A percentile compares a stretch with the other conserved stretches of the same genome.
phyloP scores from a whole-genome alignment of 2,329 filamentous ascomycete genomes.

The Xylariaceae sp. region DNA sequence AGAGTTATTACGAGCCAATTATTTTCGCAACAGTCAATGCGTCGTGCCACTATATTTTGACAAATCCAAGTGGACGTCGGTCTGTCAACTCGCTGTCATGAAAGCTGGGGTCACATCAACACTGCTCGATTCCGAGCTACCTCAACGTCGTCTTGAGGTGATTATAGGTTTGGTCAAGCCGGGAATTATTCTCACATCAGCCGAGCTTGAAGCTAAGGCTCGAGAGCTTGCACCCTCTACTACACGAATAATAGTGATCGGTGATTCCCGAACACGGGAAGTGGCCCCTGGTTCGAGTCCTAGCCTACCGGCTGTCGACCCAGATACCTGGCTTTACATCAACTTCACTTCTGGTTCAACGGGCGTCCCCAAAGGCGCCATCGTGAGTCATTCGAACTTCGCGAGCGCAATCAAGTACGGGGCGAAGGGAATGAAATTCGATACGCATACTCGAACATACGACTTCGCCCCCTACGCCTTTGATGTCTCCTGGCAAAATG shows the following conservation, averaged over 20 bases:
- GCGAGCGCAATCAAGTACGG: background rate
- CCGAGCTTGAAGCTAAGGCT: background rate
- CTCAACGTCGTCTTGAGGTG: background rate
- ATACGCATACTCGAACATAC: background rate
- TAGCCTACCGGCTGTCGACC: background rate
- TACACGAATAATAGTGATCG: background rate
- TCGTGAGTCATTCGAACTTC: background rate
- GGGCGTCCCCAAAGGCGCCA: background rate
- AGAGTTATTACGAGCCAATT: background rate
- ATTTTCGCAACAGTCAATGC: background rate
- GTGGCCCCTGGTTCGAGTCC: background rate
- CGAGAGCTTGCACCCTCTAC: background rate
- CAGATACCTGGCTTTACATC: background rate
- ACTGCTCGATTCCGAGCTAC: background rate
- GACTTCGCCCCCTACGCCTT: background rate
- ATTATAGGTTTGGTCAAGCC: background rate
- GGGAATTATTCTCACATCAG: background rate
- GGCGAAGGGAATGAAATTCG: background rate
- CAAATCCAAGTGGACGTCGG: background rate
- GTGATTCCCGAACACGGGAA: background rate
- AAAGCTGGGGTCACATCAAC: background rate
- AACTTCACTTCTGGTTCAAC: background rate
- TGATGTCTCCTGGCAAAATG: background rate
- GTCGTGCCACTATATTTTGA: background rate
- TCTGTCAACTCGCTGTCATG: background rate